Base-by-base conservation (phyloP, 441 rosid species). In the California macrophylla region DNA sequence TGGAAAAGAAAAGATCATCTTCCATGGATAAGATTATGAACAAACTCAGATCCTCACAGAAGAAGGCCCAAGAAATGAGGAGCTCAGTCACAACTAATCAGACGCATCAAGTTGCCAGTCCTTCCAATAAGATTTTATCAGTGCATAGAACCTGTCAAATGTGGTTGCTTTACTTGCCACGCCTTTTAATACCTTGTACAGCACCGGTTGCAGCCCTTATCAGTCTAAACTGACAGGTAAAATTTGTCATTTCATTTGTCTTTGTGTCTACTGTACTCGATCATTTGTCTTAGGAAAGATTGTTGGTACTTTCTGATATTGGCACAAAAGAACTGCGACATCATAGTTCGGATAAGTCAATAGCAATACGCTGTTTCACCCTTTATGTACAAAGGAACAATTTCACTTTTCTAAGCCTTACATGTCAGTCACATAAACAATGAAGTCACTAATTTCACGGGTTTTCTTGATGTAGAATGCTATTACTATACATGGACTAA, bases 21-120 rank as follows among this genome's bases (percentile, higher is more conserved):
- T 90, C 96, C 29, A 91, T 90, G 94, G 97, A 89, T 74, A 94
- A 85, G 76, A 94, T 94, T 69, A 85, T 89, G 99, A 89, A 82
- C 71, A 94, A 87, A 79, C 84, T 94, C 71, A 85, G 79, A 80
- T 83, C 91, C 71, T 94, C 98, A 66, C 85, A 92, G 75, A 92
- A 88, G 87, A 91, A 69, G 83, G 97, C 97, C n/a, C 90, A 91
- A 68, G 93, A 84, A 67, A 87, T 89, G 98, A 80, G 98, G 75
- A 87, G 86, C 74, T 85, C 88, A n/a, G 56, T 47, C 56, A 47
- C 21, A 47, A 58, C 64, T 3, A 81, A 76, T 80, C 83, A 81
- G 74, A 74, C 78, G 30, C 76, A 76, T 66, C 84, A 82, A 74
- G 84, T 74, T 72, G 75, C 89, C 73, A 74, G 71, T 69, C 72